Percentiles rank a stretch among this genome's conserved stretches.
phyloP scores from a whole-genome alignment of 2,329 filamentous ascomycete species.

The Cercospora canescens region DNA sequence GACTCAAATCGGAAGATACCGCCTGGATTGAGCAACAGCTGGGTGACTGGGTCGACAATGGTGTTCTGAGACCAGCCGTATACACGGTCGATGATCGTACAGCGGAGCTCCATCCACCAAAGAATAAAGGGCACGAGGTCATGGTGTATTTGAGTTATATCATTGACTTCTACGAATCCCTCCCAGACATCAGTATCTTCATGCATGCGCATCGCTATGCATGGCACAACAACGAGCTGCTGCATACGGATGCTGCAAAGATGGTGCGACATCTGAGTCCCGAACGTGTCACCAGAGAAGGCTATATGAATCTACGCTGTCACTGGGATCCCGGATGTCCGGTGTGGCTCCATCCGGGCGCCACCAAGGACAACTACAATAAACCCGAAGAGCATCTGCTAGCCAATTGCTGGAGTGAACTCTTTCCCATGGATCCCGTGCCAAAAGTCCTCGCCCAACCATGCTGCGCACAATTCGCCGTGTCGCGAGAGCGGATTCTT shows the following conservation, averaged over 20 bases:
- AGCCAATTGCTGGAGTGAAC: conserved; percentile 47
- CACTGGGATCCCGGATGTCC: conserved; percentile 58
- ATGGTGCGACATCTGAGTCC: conserved; percentile 49
- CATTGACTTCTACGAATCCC: conserved; percentile 60
- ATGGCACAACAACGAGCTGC: conserved; percentile 59
- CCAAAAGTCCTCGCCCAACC: conserved; percentile 58
- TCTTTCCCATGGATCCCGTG: conserved; percentile 50
- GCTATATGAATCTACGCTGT: conserved; percentile 59
- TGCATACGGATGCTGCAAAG: conserved; percentile 45
- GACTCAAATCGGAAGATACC: conserved; percentile 53
- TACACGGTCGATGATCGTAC: conserved; percentile 54
- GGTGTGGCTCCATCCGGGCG: conserved; percentile 53
- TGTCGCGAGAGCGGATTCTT: conserved; percentile 58
- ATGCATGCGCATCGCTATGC: conserved; percentile 60
- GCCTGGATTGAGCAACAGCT: conserved; percentile 57
- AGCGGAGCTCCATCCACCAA: conserved; percentile 51
- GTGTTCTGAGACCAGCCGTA: conserved; percentile 43
- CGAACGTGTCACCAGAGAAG: conserved; percentile 48
- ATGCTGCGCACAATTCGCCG: conserved; percentile 65
- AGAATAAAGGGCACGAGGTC: conserved; percentile 63
- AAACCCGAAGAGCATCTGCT: conserved; percentile 49
- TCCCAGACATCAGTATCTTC: conserved; percentile 62
- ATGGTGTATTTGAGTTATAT: conserved; percentile 64
- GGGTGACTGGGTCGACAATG: conserved; percentile 40
- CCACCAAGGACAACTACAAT: conserved; percentile 34